Percentiles rank a stretch among this genome's conserved stretches.
Evolutionary conservation across 1,139 yeast species (phyloP).

Genomic region (Taphrina deformans): DNA sequence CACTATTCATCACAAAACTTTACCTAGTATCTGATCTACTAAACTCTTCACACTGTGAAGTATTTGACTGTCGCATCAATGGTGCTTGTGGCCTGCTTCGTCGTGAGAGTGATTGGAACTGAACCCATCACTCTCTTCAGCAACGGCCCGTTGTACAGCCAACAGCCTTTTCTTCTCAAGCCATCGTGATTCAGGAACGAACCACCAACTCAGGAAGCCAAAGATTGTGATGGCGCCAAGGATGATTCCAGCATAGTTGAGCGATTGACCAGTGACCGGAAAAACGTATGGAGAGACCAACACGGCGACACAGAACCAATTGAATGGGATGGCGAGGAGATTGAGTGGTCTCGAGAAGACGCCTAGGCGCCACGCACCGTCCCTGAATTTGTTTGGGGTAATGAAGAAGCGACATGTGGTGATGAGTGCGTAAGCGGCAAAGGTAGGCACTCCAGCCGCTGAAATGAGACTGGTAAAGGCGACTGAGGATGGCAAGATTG

Average conservation of each 20-base stretch:
- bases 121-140: slow-evolving; percentile 1
- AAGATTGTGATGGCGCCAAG: slow-evolving; percentile 58
- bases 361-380: slow-evolving; percentile 41
- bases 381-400: slow-evolving; percentile 38
- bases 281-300: slow-evolving; percentile 66
- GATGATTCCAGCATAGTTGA: slow-evolving; percentile 74
- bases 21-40: background rate
- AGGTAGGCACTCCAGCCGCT: slow-evolving; percentile 42
- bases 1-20: background rate
- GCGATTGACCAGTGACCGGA: slow-evolving; percentile 62
- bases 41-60: background rate
- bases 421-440: slow-evolving; percentile 42
- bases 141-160: slow-evolving; percentile 17
- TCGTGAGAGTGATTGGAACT: background rate
- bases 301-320: slow-evolving; percentile 60
- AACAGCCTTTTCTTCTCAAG: slow-evolving; percentile 35
- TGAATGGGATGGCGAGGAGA: slow-evolving; percentile 57
- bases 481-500: slow-evolving; percentile 41
- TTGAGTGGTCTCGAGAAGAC: slow-evolving; percentile 40
- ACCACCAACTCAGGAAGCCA: slow-evolving; percentile 58
- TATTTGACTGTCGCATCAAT: background rate
- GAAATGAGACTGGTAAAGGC: slow-evolving; percentile 43
- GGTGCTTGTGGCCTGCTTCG: background rate
- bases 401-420: slow-evolving; percentile 42
- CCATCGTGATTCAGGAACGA: slow-evolving; percentile 42